These are phyloP conservation scores for Trypanosoma rangeli DNA, from an alignment of 208 protist genomes.

Conservation along the genomic window DNA sequence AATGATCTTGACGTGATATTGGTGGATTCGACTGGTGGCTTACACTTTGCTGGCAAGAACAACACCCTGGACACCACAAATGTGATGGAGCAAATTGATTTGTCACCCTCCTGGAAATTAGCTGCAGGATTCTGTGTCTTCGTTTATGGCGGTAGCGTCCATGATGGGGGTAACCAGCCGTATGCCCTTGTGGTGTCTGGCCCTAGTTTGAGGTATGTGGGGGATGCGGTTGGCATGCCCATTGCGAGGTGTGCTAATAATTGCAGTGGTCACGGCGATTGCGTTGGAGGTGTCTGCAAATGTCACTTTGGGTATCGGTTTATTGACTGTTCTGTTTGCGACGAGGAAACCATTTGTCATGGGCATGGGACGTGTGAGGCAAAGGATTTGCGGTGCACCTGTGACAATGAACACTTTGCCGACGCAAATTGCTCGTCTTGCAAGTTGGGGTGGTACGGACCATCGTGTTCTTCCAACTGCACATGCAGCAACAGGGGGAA, in stretches of 20 bases:
- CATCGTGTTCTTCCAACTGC: constrained; percentile 65
- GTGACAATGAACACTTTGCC: constrained; percentile 58
- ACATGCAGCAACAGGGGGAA: constrained; percentile 50
- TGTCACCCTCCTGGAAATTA: constrained; percentile 23
- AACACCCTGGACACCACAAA: constrained; percentile 38
- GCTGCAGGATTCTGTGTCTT: constrained; percentile 48
- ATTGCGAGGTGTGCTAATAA: constrained; percentile 37
- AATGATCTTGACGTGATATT: constrained; percentile 86
- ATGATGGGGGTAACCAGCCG: constrained; percentile 31
- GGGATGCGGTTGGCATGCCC: constrained; percentile 9
- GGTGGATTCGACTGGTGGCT: constrained; percentile 42
- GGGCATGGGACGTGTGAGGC: constrained; percentile 54
- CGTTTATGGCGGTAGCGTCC: constrained; percentile 43
- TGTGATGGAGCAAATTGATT: constrained; percentile 61
- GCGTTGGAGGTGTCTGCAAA: constrained; percentile 45
- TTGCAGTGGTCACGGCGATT: constrained; percentile 57
- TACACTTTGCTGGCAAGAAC: constrained; percentile 44
- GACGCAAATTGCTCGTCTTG: constrained; percentile 47
- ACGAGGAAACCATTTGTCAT: constrained; percentile 54
- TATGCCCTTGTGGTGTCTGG: constrained; percentile 68
- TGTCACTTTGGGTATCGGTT: constrained; percentile 45
- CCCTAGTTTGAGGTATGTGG: constrained; percentile 39
- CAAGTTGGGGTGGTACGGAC: constrained; percentile 69
- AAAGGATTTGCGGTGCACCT: constrained; percentile 46
- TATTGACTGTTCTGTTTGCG: constrained; percentile 73